Conservation (phyloP, 1,139 yeast genomes). For the Kazachstania sp. region DNA sequence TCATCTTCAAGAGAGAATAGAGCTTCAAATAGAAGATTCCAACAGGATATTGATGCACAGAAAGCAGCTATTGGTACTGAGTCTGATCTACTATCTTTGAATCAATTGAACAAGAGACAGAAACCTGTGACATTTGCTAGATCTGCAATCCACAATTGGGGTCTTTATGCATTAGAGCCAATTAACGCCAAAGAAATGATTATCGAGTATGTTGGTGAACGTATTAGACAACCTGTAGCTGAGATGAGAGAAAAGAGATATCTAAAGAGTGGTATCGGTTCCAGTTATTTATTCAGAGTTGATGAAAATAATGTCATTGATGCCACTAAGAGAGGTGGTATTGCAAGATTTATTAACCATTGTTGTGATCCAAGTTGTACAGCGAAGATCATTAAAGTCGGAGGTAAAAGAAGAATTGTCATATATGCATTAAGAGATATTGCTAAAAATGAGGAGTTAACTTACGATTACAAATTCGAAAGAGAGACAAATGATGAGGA, state of each 20-base stretch:
- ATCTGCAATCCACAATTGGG: conserved; percentile 98
- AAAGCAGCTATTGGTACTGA: conserved; percentile 71
- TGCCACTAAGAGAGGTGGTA: conserved; percentile 95
- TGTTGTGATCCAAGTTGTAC: conserved; percentile 97
- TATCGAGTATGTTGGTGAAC: conserved; percentile 96
- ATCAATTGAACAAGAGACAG: conserved; percentile 74
- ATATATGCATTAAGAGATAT: conserved; percentile 88
- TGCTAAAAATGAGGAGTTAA: conserved; percentile 82
- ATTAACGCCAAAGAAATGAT: conserved; percentile 95
- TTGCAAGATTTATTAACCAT: conserved; percentile 92
- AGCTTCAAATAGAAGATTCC: conserved; percentile 82
- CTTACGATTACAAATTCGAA: conserved; percentile 92
- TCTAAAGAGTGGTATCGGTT: conserved; percentile 86
- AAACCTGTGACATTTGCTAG: conserved; percentile 94
- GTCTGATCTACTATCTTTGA: conserved; percentile 69
- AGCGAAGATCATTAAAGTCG: conserved; percentile 92
- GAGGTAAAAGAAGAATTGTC: conserved; percentile 88
- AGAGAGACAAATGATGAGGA: conserved; percentile 86
- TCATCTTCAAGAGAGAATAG: conserved; percentile 80
- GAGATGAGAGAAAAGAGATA: conserved; percentile 86
- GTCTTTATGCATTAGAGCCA: conserved; percentile 88
- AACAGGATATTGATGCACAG: conserved; percentile 82
- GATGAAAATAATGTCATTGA: conserved; percentile 94
- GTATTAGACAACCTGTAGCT: conserved; percentile 88
- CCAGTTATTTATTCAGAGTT: conserved; percentile 82